A percentile compares a stretch with the other conserved stretches of the same genome.
Conservation (phyloP, 1,284 basidiomycete species). For the Apiotrichum mycotoxinovorans region DNA sequence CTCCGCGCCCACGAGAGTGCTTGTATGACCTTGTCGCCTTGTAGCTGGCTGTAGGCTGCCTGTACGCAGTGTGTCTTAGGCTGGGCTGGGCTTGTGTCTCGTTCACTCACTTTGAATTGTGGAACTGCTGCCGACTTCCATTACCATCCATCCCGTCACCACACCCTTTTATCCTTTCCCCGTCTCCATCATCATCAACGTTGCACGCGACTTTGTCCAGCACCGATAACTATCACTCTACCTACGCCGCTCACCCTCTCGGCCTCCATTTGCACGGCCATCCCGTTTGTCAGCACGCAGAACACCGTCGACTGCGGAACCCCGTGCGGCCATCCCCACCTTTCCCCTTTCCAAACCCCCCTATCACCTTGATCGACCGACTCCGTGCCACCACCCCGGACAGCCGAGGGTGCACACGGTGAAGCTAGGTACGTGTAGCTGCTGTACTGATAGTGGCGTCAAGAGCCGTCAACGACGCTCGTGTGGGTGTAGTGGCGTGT, state of each 20-base stretch:
- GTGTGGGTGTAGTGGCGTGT: no score
- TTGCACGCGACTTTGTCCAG: background rate
- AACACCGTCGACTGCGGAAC: background rate
- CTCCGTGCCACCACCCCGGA: constrained; percentile 18
- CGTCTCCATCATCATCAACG: background rate
- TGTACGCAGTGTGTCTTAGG: no score
- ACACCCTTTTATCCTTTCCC: background rate
- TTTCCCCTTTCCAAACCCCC: background rate
- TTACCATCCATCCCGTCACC: constrained; percentile 2
- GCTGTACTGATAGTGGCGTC: background rate
- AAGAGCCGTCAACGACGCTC: no score
- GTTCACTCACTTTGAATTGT: no score
- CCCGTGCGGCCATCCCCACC: background rate
- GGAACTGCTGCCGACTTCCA: background rate
- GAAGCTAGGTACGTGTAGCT: constrained; percentile 18
- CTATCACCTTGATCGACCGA: constrained; percentile 3
- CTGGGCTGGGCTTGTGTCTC: no score
- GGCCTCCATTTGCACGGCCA: background rate
- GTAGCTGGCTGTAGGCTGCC: background rate
- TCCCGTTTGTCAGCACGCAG: background rate
- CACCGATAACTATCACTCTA: background rate
- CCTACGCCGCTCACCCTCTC: background rate
- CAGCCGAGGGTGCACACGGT: constrained; percentile 25
- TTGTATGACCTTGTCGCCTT: no score
- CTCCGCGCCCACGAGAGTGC: no score